These are phyloP conservation scores for Alliaria petiolata DNA, from an alignment of 345 rosid genomes.

Conservation along the genomic window DNA sequence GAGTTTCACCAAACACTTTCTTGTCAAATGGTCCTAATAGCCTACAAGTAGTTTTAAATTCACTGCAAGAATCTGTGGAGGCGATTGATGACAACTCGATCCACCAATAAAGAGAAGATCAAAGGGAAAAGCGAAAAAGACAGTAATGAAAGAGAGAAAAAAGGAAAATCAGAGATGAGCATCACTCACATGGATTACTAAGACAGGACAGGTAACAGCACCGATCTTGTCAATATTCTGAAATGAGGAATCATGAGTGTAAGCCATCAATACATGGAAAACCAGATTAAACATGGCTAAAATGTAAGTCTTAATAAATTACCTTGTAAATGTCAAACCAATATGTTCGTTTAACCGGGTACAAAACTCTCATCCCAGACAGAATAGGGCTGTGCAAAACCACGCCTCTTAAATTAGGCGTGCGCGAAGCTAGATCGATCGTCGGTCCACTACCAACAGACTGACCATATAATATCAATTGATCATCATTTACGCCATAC, in stretches of 20 bases:
- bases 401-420: constrained; percentile 77
- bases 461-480: constrained; percentile 86
- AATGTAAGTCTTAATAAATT: constrained; percentile 4
- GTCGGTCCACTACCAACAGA: constrained; percentile 99
- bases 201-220: constrained; percentile 68
- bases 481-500: constrained; percentile 84
- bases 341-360: constrained; percentile 84
- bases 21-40: constrained; percentile 3
- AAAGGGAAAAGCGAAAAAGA: neutral
- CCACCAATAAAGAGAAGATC: neutral
- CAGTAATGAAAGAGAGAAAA: neutral
- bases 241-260: constrained; percentile 2
- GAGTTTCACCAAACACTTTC: constrained; percentile 18
- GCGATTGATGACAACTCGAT: neutral
- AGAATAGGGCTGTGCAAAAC: constrained; percentile 95
- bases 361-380: constrained; percentile 91
- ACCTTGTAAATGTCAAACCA: constrained; percentile 99
- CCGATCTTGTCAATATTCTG: constrained; percentile 96
- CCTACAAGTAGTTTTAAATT: constrained; percentile 9
- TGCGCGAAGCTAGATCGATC: constrained; percentile 82
- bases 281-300: neutral
- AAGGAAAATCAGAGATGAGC: neutral
- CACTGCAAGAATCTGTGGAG: neutral
- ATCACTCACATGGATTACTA: constrained; percentile 82
- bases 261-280: neutral